Evolutionary conservation across 176 grass and related monocot species (phyloP), one percentile per base, ranked within the genome.

Genomic region (Poa pratensis): DNA sequence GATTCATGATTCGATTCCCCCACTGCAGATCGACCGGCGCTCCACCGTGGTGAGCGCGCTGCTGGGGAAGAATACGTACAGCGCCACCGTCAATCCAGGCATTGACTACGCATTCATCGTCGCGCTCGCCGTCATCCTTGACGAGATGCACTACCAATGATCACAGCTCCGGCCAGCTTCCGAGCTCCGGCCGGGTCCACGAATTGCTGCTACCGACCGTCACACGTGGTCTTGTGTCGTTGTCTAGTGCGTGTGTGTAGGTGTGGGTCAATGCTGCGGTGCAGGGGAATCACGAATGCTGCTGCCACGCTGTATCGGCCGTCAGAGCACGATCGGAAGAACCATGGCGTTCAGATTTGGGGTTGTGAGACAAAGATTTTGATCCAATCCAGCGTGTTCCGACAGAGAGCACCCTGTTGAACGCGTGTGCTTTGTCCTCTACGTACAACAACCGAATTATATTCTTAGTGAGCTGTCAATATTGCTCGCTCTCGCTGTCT

Each of bases 41-140:
- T 92, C 88, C 53, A 90, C 71, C 16, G 74, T 94, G 62, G 87
- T 75, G 52, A 89, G 87, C 84, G 43, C 90, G 18, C 69, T 97
- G 50, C 77, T 89, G 4, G 91, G 94, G 32, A 90, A 90, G 69
- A 85, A 86, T 50, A 42, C 83, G 3, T 97, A 90, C 55, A 39
- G 65, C 35, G 87, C 94, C 70, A 83, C 88, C 26, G 90, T 97
- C 69, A 88, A 87, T 80, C 80, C 89, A 3, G 86, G 92, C 27
- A 89, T 94, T 23, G 94, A 97, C 69, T 92, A 92, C 82, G 94
- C 92, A 4, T 94, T 97, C 69, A 43, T 97, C 71, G 85, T 92
- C 11, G 87, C 94, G 53, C 90, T 94, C 79, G 83, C 94, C 59
- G 86, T 94, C 19, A n/a, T 94, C 65, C 87, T 97, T 12, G 88